Evolutionary conservation across 73 alveolate genomes (phyloP), one percentile per base, ranked within the genome.

Genomic region (Paramecium bursaria): DNA sequence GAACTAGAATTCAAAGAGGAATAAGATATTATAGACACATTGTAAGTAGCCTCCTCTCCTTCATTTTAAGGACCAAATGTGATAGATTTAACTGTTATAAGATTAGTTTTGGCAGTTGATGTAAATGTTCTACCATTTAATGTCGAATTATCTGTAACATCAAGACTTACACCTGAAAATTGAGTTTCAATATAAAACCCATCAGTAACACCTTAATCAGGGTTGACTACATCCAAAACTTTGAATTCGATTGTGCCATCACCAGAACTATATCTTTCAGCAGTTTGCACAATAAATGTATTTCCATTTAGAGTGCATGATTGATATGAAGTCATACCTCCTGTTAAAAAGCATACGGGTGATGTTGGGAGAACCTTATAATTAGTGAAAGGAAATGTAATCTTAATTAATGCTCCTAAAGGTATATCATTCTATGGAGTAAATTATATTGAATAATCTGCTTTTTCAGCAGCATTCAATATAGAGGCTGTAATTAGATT

Each of bases 201-300:
- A 29, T 54, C 77, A n/a, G 89, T 50, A 4, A 82, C 54, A 21
- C 89, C 89, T 55, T 79, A 47, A 79, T 79, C 89, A n/a, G 89
- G 89, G 23, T 79, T 79, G 30, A 53, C 7, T 9, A 79, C 76
- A 33, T 61, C 57, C 19, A 49, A 53, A 3, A 79, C 54, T 1
- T 47, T 30, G 5, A 79, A 31, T n/a, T 39, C 57, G 25, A 79
- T 55, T n/a, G 50, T 57, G 10, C 89, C 89, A 52, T 51, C 46
- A 0, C 89, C 89, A 33, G 89, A 60, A 26, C 54, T 54, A 42
- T 79, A 79, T 44, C 54, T 33, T 1, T 50, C 31, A 30, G 51
- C 31, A 1, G 76, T 79, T 23, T 53, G 85, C 3, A 79, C 46
- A 0, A 50, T 53, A 13, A 79, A 79, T 0, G 89, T 79, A n/a